A percentile compares a stretch with the other conserved stretches of the same genome.
These are phyloP conservation scores for Pyrenochaeta sp. DNA, from an alignment of 2,329 filamentous ascomycete genomes.

Conservation along the genomic window DNA sequence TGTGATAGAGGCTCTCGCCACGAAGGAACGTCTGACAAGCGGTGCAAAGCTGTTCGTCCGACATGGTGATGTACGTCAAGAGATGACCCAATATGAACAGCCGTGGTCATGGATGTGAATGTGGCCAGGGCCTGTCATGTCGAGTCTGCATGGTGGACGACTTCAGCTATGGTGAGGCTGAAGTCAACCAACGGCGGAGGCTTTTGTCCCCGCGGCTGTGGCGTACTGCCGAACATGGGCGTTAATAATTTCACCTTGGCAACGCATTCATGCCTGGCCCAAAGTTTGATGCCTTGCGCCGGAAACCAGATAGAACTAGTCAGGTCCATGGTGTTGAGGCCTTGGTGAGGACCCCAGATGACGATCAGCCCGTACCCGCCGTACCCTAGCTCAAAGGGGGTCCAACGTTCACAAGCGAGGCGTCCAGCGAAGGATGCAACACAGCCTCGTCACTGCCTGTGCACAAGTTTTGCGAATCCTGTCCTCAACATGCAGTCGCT, in stretches of 20 bases:
- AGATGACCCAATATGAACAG: not conserved
- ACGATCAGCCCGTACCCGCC: not conserved
- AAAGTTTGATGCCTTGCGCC: no score
- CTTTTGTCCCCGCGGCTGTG: no score
- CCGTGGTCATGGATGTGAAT: no score
- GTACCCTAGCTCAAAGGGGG: not conserved
- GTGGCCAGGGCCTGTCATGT: not conserved
- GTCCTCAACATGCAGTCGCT: conserved; percentile 19
- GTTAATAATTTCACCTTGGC: no score
- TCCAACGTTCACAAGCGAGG: not conserved
- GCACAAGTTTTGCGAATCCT: conserved; percentile 20
- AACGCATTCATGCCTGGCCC: no score
- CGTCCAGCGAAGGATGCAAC: not conserved
- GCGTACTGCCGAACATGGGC: no score
- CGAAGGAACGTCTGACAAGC: not conserved
- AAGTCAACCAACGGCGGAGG: no score
- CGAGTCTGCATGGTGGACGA: not conserved
- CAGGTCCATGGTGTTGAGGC: not conserved
- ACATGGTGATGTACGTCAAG: not conserved
- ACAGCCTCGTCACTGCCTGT: conserved; percentile 21
- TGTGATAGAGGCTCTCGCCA: not conserved
- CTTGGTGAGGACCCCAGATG: not conserved
- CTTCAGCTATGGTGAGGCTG: no score
- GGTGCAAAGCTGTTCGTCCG: not conserved
- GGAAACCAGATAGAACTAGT: no score